phyloP scores from a whole-genome alignment of 2,329 filamentous ascomycete genomes.

The Endoconidiophora polonica region DNA sequence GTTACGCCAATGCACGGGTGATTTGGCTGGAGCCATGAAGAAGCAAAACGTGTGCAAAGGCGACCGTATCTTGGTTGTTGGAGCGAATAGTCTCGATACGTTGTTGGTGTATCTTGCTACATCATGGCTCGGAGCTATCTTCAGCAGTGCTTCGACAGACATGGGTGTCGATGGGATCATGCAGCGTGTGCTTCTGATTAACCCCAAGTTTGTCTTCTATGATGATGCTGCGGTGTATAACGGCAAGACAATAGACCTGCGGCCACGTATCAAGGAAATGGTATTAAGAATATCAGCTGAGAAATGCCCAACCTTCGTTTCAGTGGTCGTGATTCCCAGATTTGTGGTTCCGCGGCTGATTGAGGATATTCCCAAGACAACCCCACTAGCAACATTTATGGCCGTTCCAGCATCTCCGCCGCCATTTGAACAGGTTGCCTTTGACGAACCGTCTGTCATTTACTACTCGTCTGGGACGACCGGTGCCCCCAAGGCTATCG shows the following conservation, averaged over 20 bases:
- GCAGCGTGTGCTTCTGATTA: slow-evolving; percentile 57
- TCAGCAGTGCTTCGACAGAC: slow-evolving; percentile 63
- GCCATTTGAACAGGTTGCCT: slow-evolving; percentile 34
- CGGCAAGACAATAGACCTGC: slow-evolving; percentile 54
- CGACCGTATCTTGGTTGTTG: slow-evolving; percentile 60
- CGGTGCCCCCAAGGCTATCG: slow-evolving; percentile 70
- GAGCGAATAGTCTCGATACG: slow-evolving; percentile 59
- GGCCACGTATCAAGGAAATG: slow-evolving; percentile 44
- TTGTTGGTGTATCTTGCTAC: slow-evolving; percentile 54
- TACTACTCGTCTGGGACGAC: slow-evolving; percentile 73
- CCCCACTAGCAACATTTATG: slow-evolving; percentile 31
- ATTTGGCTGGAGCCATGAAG: slow-evolving; percentile 49
- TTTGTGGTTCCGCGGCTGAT: slow-evolving; percentile 47
- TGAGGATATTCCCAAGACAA: slow-evolving; percentile 29
- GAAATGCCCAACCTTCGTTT: slow-evolving; percentile 35
- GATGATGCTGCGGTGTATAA: slow-evolving; percentile 71
- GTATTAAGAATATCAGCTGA: too few species aligned
- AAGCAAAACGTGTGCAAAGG: slow-evolving; percentile 49
- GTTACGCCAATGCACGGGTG: slow-evolving; percentile 40
- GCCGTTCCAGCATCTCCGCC: slow-evolving; percentile 5
- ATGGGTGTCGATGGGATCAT: slow-evolving; percentile 68
- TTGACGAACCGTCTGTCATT: slow-evolving; percentile 60
- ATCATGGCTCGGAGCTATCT: slow-evolving; percentile 55
- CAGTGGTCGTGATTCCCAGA: slow-evolving; percentile 48
- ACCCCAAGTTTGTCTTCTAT: slow-evolving; percentile 66